Evolutionary conservation across 164 flowering plant species (phyloP).

Genomic region (Annona cherimola): DNA sequence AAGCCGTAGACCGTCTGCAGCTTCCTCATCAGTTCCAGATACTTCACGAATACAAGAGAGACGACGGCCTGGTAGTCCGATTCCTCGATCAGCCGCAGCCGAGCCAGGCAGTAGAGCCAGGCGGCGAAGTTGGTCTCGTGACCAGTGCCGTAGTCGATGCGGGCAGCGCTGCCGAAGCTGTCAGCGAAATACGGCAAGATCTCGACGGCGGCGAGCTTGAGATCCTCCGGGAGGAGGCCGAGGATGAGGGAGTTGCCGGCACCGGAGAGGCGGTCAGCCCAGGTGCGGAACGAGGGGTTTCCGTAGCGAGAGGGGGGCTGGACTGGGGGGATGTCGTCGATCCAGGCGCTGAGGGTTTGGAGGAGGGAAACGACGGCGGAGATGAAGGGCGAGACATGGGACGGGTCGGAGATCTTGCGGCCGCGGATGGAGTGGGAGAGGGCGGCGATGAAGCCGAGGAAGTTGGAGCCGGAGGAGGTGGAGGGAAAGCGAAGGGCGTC

Average conservation of each 20-base stretch:
- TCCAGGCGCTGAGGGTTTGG: slow-evolving; percentile 40
- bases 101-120: slow-evolving; percentile 31
- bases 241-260: slow-evolving; percentile 17
- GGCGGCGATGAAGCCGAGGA: slow-evolving; percentile 77
- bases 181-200: slow-evolving; percentile 29
- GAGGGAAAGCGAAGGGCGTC: slow-evolving; percentile 56
- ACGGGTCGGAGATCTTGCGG: slow-evolving; percentile 66
- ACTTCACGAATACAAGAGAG: slow-evolving; percentile 65
- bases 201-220: slow-evolving; percentile 17
- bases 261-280: slow-evolving; percentile 48
- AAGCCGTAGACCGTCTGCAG: slow-evolving; percentile 56
- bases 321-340: slow-evolving; percentile 76
- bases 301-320: slow-evolving; percentile 71
- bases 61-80: slow-evolving; percentile 60
- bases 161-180: slow-evolving; percentile 25
- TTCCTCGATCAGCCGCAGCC: slow-evolving; percentile 40
- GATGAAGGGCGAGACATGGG: slow-evolving; percentile 43
- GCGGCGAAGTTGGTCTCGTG: slow-evolving; percentile 35
- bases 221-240: slow-evolving; percentile 17
- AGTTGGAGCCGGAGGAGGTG: slow-evolving; percentile 46
- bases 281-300: slow-evolving; percentile 56
- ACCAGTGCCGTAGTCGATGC: slow-evolving; percentile 39
- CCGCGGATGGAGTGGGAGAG: slow-evolving; percentile 66
- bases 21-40: slow-evolving; percentile 80
- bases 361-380: slow-evolving; percentile 33